Evolutionary conservation across 768 basidiomycete species (phyloP), one percentile per base, ranked within the genome.

Genomic region (Collybia mongolica): DNA sequence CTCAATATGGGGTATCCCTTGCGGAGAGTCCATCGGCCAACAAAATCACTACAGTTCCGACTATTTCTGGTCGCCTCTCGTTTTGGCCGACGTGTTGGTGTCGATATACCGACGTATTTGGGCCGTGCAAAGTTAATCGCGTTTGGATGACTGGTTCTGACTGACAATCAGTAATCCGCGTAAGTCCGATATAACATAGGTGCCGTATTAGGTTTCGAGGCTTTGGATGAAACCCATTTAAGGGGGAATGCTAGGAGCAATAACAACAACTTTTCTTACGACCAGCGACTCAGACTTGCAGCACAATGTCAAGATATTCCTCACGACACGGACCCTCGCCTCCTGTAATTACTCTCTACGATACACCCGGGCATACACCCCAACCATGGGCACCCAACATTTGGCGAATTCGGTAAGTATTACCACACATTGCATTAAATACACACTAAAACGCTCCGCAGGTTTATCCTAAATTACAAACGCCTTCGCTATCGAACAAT

Each of bases 341-440:
- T 17, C 79, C 83, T 11, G 66, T 71, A 41, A 83, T 90, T 52
- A 80, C 72, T 14, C 70, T 90, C 14, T 90, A 88, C 61, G 88
- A 90, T 54, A 73, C 83, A 18, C 81, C 77, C 28, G 82, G 84
- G 8, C 72, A 72, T 43, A 74, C 72, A 7, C 72, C 81, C 1
- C 82, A 85, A 46, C 77, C 86, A n/a, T 90, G 87, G 87, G 82
- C 83, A 45, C 88, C 88, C 23, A 86, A 86, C 54, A 75, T 85
- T 23, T 89, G 87, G 87, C 75, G 84, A 39, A 77, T 90, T 54
- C 72, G 88, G 86, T 83, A 46, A 26, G 70, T 48, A 14, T 12
- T 47, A 19, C n/a, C 6, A 26, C 19, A 32, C 36, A 9, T 12
- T 29, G 24, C 53, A 11, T 32, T 19, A 39, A 24, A 17, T 14